Evolutionary conservation across 2,329 filamentous ascomycete genomes (phyloP).

Genomic region (Helotiales sp.): DNA sequence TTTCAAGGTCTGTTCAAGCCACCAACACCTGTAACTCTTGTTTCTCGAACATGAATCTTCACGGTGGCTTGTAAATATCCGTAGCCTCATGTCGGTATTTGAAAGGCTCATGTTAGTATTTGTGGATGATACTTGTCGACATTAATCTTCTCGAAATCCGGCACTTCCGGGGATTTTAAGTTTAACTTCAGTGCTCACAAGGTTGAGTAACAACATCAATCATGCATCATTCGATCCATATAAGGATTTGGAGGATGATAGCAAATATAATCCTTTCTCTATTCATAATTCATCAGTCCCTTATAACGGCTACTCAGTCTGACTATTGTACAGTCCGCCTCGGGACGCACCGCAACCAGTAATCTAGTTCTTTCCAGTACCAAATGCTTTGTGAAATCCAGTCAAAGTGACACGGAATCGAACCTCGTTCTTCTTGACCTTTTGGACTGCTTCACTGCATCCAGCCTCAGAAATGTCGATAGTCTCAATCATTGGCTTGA

Average conservation of each 20-base stretch:
- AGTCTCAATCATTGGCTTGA: conserved; percentile 56
- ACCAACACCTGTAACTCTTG: neutral
- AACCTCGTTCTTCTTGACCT: conserved; percentile 70
- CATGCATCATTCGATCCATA: no score
- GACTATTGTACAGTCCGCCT: no score
- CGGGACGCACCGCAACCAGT: no score
- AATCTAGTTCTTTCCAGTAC: conserved; percentile 15
- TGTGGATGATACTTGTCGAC: no score
- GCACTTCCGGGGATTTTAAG: no score
- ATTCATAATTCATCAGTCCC: neutral
- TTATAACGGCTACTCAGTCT: no score
- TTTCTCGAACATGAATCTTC: neutral
- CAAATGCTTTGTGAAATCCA: conserved; percentile 67
- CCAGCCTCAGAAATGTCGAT: conserved; percentile 50
- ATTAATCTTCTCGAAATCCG: no score
- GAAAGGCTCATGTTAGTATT: no score
- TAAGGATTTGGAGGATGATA: no score
- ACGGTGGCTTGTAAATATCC: neutral
- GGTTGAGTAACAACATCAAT: no score
- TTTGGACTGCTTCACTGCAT: conserved; percentile 67
- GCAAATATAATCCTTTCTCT: neutral
- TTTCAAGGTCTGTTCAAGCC: neutral
- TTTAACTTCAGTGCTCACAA: no score
- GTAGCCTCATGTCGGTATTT: no score
- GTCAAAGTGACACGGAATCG: conserved; percentile 71